Conservation (phyloP, 2,329 filamentous ascomycete species). For the Stemphylium beticola region DNA sequence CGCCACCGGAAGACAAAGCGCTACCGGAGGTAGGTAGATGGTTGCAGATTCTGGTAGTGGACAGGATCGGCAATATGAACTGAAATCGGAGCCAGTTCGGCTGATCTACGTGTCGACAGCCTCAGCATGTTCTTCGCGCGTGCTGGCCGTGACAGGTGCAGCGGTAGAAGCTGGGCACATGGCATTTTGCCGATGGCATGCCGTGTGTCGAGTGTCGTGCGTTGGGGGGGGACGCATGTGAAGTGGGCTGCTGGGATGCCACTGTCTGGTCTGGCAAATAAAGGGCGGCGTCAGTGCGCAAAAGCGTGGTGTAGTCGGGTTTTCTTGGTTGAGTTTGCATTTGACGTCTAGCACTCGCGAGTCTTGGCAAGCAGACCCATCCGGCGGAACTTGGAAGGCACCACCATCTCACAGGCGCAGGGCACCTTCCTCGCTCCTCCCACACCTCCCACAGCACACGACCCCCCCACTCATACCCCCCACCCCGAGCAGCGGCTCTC, state of each 20-base stretch:
- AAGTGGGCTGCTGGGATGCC: conserved; percentile 1
- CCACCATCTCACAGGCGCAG: conserved; percentile 12
- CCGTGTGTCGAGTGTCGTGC: not conserved
- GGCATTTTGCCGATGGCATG: too few species aligned
- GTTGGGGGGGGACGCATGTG: conserved; percentile 1
- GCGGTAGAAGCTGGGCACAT: conserved; percentile 5
- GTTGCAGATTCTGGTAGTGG: not conserved
- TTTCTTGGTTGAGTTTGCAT: conserved; percentile 14
- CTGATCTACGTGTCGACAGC: conserved; percentile 11
- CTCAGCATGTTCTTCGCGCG: conserved; percentile 1
- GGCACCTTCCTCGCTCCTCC: conserved; percentile 23
- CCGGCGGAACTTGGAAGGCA: conserved; percentile 16
- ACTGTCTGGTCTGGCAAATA: not conserved
- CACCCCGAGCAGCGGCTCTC: conserved; percentile 40
- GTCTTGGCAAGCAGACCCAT: conserved; percentile 18
- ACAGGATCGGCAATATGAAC: conserved; percentile 9
- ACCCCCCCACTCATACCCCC: conserved; percentile 20
- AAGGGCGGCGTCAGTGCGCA: not conserved
- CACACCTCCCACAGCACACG: conserved; percentile 26
- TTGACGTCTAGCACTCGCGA: conserved; percentile 15
- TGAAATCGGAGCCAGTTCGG: conserved; percentile 12
- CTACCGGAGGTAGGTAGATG: conserved; percentile 4
- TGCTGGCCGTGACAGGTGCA: not conserved
- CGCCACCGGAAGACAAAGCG: not conserved
- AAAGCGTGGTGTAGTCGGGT: not conserved